phyloP scores from a whole-genome alignment of 2,329 filamentous ascomycete species.

The Lecanicillium sp. region DNA sequence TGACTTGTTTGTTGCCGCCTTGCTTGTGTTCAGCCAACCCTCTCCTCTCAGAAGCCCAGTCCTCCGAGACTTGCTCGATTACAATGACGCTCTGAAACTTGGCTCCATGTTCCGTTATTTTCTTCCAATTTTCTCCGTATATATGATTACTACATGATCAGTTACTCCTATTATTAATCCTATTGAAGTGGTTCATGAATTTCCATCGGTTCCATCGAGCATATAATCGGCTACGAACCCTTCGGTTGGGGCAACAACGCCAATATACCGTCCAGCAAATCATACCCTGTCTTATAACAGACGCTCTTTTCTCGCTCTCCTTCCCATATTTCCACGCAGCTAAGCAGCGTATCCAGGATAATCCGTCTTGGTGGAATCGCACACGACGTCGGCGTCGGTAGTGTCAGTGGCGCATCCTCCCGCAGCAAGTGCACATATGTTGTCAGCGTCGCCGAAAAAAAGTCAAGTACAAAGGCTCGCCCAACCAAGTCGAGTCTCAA shows the following conservation, averaged over 20 bases:
- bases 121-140: too few species aligned
- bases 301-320: constrained; percentile 26
- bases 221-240: neutral
- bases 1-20: too few species aligned
- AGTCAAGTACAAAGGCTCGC: constrained; percentile 25
- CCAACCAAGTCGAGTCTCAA: constrained; percentile 23
- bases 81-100: too few species aligned
- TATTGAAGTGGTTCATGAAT: too few species aligned
- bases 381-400: constrained; percentile 17
- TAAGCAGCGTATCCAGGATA: constrained; percentile 24
- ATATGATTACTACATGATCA: too few species aligned
- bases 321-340: constrained; percentile 27
- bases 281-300: constrained; percentile 25
- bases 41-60: too few species aligned
- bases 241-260: constrained; percentile 16
- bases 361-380: constrained; percentile 25
- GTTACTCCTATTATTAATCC: too few species aligned
- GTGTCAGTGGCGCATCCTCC: constrained; percentile 24
- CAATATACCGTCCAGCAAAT: constrained; percentile 20
- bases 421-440: constrained; percentile 26
- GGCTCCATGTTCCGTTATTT: too few species aligned
- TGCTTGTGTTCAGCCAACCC: too few species aligned
- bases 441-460: constrained; percentile 26
- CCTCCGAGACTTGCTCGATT: too few species aligned
- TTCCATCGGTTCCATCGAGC: too few species aligned